Percentiles rank a stretch among this genome's conserved stretches.
phyloP scores from a whole-genome alignment of 306 rosid species.

The Medicago lupulina region DNA sequence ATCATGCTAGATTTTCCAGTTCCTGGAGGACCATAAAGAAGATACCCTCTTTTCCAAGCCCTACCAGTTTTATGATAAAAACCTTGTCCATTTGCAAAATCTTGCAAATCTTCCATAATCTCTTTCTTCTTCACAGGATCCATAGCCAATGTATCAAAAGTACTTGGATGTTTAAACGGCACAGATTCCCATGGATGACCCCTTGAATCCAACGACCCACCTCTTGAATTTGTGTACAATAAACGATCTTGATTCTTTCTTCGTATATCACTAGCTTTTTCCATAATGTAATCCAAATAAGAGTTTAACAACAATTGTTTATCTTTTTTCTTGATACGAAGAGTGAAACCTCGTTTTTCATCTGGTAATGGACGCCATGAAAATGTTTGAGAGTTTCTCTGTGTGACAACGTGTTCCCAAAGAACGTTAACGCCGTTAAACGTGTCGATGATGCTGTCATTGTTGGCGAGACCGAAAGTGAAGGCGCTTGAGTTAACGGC shows the following conservation, averaged over 20 bases:
- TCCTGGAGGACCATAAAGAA: slow-evolving; percentile 89
- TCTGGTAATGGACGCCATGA: slow-evolving; percentile 94
- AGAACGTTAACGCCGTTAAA: slow-evolving; percentile 72
- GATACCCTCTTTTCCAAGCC: slow-evolving; percentile 96
- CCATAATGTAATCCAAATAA: slow-evolving; percentile 84
- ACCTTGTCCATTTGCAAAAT: slow-evolving; percentile 76
- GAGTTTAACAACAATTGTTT: slow-evolving; percentile 61
- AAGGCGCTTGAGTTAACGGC: slow-evolving; percentile 84
- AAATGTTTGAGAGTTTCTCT: slow-evolving; percentile 75
- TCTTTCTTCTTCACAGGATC: slow-evolving; percentile 68
- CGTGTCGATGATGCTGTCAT: slow-evolving; percentile 78
- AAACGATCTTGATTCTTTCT: slow-evolving; percentile 86
- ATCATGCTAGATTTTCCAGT: slow-evolving; percentile 97
- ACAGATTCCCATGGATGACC: slow-evolving; percentile 99
- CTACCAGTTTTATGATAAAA: slow-evolving; percentile 91
- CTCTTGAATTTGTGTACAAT: slow-evolving; percentile 82
- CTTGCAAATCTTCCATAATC: slow-evolving; percentile 81
- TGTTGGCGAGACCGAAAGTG: slow-evolving; percentile 86
- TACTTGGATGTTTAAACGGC: slow-evolving; percentile 94
- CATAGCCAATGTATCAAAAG: slow-evolving; percentile 92
- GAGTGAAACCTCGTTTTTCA: slow-evolving; percentile 88
- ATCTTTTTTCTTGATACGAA: slow-evolving; percentile 72
- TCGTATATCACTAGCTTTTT: slow-evolving; percentile 75
- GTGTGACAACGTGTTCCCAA: slow-evolving; percentile 95
- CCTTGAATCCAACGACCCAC: slow-evolving; percentile 84